A percentile compares a stretch with the other conserved stretches of the same genome.
phyloP scores from a whole-genome alignment of 805 yeast genomes.

The Wickerhamiella parazyma region DNA sequence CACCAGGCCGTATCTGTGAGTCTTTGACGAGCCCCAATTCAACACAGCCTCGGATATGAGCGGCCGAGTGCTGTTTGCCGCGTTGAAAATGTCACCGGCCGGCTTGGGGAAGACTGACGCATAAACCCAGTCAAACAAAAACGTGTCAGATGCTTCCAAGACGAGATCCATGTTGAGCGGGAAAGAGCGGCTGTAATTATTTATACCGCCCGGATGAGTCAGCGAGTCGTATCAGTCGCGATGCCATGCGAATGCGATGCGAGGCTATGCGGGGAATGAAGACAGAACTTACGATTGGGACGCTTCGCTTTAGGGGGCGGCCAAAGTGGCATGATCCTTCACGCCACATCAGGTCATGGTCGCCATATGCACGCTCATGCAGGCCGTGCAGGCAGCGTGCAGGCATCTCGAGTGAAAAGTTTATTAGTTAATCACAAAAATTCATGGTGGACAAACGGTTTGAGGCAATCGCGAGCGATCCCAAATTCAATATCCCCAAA shows the following conservation, averaged over 20 bases:
- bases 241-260: too few relatives aligned
- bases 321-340: too few relatives aligned
- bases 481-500: conserved; percentile 68
- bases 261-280: too few relatives aligned
- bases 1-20: conserved; percentile 18
- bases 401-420: neutral
- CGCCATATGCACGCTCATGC: neutral
- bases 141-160: conserved; percentile 66
- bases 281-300: too few relatives aligned
- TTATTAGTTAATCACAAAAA: conserved; percentile 1
- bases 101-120: conserved; percentile 47
- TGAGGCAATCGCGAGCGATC: conserved; percentile 67
- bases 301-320: too few relatives aligned
- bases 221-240: neutral
- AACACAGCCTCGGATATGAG: neutral
- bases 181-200: neutral
- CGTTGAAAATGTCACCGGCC: neutral
- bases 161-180: conserved; percentile 68
- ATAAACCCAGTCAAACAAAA: conserved; percentile 57
- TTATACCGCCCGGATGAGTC: neutral
- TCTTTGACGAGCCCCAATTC: conserved; percentile 8
- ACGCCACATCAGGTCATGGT: neutral
- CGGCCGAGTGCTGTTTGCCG: conserved; percentile 3
- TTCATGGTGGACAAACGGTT: conserved; percentile 58
- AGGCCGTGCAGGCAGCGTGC: too few relatives aligned